These are phyloP conservation scores for Teunomyces kruisii DNA, from an alignment of 805 yeast genomes.

Conservation along the genomic window DNA sequence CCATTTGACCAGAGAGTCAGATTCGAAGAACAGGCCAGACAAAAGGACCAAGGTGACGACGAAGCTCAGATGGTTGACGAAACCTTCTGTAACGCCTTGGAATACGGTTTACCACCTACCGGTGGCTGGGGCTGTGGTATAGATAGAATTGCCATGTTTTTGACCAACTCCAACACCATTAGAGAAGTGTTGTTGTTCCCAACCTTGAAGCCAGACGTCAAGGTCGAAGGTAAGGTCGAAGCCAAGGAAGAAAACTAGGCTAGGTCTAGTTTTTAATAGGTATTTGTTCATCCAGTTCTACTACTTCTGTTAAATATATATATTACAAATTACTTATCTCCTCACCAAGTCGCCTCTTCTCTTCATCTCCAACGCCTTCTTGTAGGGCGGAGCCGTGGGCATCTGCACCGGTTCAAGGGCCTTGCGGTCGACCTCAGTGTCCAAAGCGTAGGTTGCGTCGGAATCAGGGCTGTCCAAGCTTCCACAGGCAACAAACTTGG, in stretches of 20 bases:
- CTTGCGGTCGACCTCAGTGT: slow-evolving; percentile 27
- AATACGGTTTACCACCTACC: slow-evolving; percentile 98
- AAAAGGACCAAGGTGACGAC: slow-evolving; percentile 98
- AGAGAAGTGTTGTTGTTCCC: slow-evolving; percentile 98
- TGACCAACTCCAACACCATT: slow-evolving; percentile 93
- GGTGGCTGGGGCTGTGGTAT: slow-evolving; percentile 99
- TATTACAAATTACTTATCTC: slow-evolving; percentile 3
- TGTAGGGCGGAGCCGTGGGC: slow-evolving; percentile 97
- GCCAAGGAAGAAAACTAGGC: slow-evolving; percentile 8
- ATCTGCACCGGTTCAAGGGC: slow-evolving; percentile 85
- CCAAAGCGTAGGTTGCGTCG: slow-evolving; percentile 85
- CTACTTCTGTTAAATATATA: neutral
- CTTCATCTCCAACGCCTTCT: slow-evolving; percentile 84
- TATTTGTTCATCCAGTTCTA: neutral
- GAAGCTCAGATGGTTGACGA: slow-evolving; percentile 97
- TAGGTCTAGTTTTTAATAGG: neutral
- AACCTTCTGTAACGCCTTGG: slow-evolving; percentile 95
- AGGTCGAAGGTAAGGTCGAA: slow-evolving; percentile 37
- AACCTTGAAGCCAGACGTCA: slow-evolving; percentile 90
- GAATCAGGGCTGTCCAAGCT: slow-evolving; percentile 86
- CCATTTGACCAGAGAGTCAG: slow-evolving; percentile 97
- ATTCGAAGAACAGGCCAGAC: slow-evolving; percentile 98
- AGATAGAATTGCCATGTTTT: slow-evolving; percentile 96
- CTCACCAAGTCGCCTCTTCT: slow-evolving; percentile 54
- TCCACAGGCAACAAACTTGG: slow-evolving; percentile 96